These are phyloP conservation scores for Skeletonema tropicum DNA, from an alignment of 108 stramenopile genomes.

Conservation along the genomic window DNA sequence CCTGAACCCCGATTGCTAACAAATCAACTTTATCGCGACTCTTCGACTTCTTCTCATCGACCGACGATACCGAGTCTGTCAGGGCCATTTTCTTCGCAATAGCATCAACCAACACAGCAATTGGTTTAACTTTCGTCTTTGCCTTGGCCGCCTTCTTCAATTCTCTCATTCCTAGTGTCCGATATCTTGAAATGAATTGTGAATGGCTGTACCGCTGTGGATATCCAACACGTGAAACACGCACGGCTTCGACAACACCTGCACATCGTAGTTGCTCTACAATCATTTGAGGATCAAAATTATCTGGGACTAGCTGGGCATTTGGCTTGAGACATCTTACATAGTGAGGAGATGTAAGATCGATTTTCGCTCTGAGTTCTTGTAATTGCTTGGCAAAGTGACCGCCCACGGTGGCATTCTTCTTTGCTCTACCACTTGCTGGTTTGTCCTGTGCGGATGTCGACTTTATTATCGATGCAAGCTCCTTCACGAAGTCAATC, in stretches of 20 bases:
- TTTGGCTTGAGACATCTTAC: constrained; percentile 90
- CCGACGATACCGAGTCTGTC: constrained; percentile 2
- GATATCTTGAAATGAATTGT: constrained; percentile 55
- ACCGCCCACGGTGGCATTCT: constrained; percentile 59
- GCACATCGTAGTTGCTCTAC: constrained; percentile 75
- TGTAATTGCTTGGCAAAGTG: constrained; percentile 65
- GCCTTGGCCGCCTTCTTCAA: constrained; percentile 52
- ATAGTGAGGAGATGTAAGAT: constrained; percentile 69
- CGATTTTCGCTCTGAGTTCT: constrained; percentile 64
- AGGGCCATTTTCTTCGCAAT: constrained; percentile 33
- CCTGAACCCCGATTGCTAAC: constrained; percentile 51
- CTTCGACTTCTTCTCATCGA: constrained; percentile 9
- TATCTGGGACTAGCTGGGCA: constrained; percentile 47
- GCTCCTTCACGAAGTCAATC: constrained; percentile 43
- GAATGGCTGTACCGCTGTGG: constrained; percentile 58
- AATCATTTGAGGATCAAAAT: constrained; percentile 64
- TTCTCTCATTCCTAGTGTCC: constrained; percentile 40
- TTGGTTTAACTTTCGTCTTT: constrained; percentile 51
- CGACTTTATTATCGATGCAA: constrained; percentile 46
- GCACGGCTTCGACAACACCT: constrained; percentile 75
- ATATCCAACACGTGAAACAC: constrained; percentile 74
- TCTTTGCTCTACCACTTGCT: constrained; percentile 35
- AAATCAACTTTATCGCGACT: constrained; percentile 17
- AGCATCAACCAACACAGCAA: constrained; percentile 46
- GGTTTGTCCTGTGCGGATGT: constrained; percentile 33